Base-by-base conservation (phyloP, 1,139 yeast genomes). In the Lodderomyces theae region DNA sequence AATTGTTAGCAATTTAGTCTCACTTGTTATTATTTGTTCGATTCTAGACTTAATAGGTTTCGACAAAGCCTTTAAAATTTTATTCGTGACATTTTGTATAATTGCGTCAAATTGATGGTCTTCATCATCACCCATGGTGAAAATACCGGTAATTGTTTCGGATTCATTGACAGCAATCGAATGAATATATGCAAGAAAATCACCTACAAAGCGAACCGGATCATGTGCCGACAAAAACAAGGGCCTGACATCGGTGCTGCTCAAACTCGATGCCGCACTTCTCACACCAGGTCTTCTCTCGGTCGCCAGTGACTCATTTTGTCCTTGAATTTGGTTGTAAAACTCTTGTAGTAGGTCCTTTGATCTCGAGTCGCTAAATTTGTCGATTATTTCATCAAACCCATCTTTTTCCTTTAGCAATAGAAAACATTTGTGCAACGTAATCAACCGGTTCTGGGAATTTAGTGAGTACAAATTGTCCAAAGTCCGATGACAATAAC, bases 121-220 rank as follows among this genome's bases (percentile, higher is more conserved):
- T 5, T 47, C 42, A 3, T 48, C 51, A 3, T 52, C 52, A 4
- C 54, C 57, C 35, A 31, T 35, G 7, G 59, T 53, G 45, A 72
- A 69, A 3, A 72, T 60, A 30, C 61, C 73, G 6, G 74, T 73
- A 12, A 92, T 73, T 28, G 84, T 73, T 56, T 94, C 98, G 29
- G 80, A 74, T 59, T 94, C 98, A 59, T 87, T 86, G 4, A 89
- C 95, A 26, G 90, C 82, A n/a, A 88, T 75, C 0, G 94, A 79
- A 56, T 94, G 97, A 11, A 90, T 74, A 66, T 87, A 86, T 0
- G 98, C 98, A 35, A 92, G 65, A 24, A 92, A 74, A 58, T 89
- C 97, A 21, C 97, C 96, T 15, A 87, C 73, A 51, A 82, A 89
- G 43, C 96, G 70, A 15, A 80, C 68, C 2, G 96, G 87, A 59